Evolutionary conservation across 1,284 basidiomycete genomes (phyloP).

Genomic region (Malassezia brasiliensis): DNA sequence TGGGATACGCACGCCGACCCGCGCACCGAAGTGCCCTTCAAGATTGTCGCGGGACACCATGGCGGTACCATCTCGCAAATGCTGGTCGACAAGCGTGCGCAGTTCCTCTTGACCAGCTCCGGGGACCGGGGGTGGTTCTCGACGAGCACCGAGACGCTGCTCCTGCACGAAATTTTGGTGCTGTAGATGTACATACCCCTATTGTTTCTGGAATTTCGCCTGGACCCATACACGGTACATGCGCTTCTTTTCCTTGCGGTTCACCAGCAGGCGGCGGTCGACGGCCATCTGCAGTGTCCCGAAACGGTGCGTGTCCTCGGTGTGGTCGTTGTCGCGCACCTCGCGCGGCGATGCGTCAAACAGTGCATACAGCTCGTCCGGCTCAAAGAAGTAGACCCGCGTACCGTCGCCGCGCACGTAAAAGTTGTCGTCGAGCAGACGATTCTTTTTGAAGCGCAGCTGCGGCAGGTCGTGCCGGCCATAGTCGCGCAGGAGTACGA

Average conservation of each 20-base stretch:
- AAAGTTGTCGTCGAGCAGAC: slow-evolving; percentile 76
- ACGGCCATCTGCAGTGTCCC: slow-evolving; percentile 39
- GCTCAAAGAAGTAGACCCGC: slow-evolving; percentile 51
- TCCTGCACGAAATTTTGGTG: slow-evolving; percentile 35
- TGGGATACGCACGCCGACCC: slow-evolving; percentile 72
- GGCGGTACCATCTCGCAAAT: slow-evolving; percentile 84
- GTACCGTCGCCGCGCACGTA: slow-evolving; percentile 77
- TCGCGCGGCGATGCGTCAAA: slow-evolving; percentile 29
- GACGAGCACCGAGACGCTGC: slow-evolving; percentile 33
- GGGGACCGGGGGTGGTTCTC: slow-evolving; percentile 82
- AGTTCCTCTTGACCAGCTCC: slow-evolving; percentile 80
- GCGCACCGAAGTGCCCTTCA: slow-evolving; percentile 57
- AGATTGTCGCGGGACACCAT: slow-evolving; percentile 92
- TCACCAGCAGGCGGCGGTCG: slow-evolving; percentile 42
- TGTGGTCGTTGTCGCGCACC: neutral
- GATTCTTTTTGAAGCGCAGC: slow-evolving; percentile 75
- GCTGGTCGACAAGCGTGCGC: slow-evolving; percentile 70
- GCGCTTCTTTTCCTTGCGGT: slow-evolving; percentile 41
- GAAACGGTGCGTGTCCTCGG: slow-evolving; percentile 17
- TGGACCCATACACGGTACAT: slow-evolving; percentile 46
- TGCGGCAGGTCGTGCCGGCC: slow-evolving; percentile 82
- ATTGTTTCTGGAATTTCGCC: slow-evolving; percentile 29
- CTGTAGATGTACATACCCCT: slow-evolving; percentile 8
- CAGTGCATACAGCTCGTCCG: slow-evolving; percentile 33
- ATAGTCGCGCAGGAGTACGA: slow-evolving; percentile 82